Evolutionary conservation across 352 stramenopile genomes (phyloP), one percentile per base, ranked within the genome.

Genomic region (Thalassiosira sp.): DNA sequence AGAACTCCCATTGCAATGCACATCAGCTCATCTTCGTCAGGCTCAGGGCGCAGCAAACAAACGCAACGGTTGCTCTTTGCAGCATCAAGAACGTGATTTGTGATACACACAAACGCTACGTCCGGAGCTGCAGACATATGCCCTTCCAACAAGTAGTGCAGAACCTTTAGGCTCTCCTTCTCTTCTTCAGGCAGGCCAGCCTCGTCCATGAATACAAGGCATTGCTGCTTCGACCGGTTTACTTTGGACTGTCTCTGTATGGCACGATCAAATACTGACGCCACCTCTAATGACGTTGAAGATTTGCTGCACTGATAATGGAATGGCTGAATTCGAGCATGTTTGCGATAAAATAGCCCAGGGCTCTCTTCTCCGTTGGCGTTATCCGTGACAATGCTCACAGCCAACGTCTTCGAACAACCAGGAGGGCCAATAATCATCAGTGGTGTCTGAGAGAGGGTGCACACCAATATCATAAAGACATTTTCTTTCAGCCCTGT

Each of bases 381-480:
- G 75, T 90, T 90, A 24, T 76, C 80, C 11, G 48, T 64, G 8
- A 90, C 66, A 53, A 84, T 70, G 35, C 64, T 87, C 20, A 90
- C 76, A 46, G 85, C 69, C 33, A 90, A 72, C 0, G 85, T 87
- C 74, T 90, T 89, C 3, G 49, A 84, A 35, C 16, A 62, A 0
- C 84, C 79, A 31, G 83, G 81, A 22, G 80, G 83, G 1, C 85
- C 85, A 51, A 91, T 54, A 40, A 91, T 79, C 64, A 91, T 88
- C 2, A 91, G 52, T 24, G 85, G 85, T 22, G 81, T 72, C 13
- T 75, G 22, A 18, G 73, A 77, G 20, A 91, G 62, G 10, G 82
- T 53, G 31, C 73, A 88, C 8, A 91, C 63, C 20, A 89, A 61
- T 16, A 76, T 81, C 52, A 91, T 84, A 40, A 91, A 91, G 5